phyloP scores from a whole-genome alignment of 1,284 basidiomycete genomes.

The Moesziomyces parantarcticus region DNA sequence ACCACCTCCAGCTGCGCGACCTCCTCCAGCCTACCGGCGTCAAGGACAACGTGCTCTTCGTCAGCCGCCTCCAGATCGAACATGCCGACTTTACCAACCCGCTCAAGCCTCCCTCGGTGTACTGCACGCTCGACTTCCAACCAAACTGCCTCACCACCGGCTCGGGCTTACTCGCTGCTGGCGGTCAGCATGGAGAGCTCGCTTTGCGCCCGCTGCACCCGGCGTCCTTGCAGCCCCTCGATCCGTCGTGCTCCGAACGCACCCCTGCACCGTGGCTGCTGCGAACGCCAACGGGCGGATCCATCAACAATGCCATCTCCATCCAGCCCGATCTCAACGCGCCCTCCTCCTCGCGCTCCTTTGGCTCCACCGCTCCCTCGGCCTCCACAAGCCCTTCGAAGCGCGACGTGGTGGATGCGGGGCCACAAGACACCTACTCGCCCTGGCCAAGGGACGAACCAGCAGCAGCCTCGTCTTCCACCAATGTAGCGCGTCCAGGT shows the following conservation, averaged over 20 bases:
- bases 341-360: slow-evolving; percentile 5
- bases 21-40: slow-evolving; percentile 42
- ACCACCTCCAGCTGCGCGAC: slow-evolving; percentile 56
- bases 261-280: slow-evolving; percentile 58
- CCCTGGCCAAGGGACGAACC: slow-evolving; percentile 39
- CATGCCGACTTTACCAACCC: slow-evolving; percentile 45
- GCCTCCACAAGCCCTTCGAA: slow-evolving; percentile 7
- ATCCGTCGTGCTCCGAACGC: slow-evolving; percentile 15
- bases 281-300: slow-evolving; percentile 73
- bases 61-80: slow-evolving; percentile 49
- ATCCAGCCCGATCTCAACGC: slow-evolving; percentile 59
- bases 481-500: slow-evolving; percentile 22
- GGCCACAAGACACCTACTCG: slow-evolving; percentile 2
- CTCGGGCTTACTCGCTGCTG: slow-evolving; percentile 78
- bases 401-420: slow-evolving; percentile 17
- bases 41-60: slow-evolving; percentile 51
- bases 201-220: slow-evolving; percentile 74
- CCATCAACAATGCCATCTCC: slow-evolving; percentile 83
- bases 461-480: slow-evolving; percentile 7
- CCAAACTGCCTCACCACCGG: slow-evolving; percentile 72
- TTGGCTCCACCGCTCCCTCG: slow-evolving; percentile 1
- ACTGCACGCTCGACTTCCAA: slow-evolving; percentile 77
- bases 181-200: slow-evolving; percentile 83
- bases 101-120: slow-evolving; percentile 70
- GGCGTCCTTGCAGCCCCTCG: slow-evolving; percentile 6